These are phyloP conservation scores for Wallemia hederae DNA, from an alignment of 1,284 basidiomycete species.

Conservation along the genomic window DNA sequence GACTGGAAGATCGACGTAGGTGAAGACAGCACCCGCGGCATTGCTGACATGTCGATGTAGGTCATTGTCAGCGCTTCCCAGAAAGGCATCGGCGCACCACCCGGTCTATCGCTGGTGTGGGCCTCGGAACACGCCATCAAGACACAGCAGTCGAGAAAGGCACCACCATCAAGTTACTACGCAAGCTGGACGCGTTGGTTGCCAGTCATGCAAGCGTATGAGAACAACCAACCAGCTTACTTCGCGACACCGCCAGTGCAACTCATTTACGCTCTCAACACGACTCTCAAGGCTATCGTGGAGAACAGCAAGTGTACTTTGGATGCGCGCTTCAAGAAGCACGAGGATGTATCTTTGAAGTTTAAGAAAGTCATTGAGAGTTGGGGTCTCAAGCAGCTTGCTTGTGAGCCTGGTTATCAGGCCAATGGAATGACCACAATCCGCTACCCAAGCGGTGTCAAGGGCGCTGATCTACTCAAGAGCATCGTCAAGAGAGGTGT, in stretches of 20 bases:
- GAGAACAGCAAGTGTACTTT: conserved; percentile 28
- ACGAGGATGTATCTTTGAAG: conserved; percentile 38
- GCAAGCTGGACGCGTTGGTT: conserved; percentile 36
- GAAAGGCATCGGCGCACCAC: conserved; percentile 85
- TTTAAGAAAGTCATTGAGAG: conserved; percentile 39
- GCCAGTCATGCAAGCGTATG: conserved; percentile 76
- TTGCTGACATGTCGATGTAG: background rate
- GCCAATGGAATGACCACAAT: conserved; percentile 77
- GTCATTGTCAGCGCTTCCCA: conserved; percentile 59
- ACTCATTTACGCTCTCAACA: conserved; percentile 65
- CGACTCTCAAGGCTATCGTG: conserved; percentile 44
- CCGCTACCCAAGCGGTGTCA: conserved; percentile 47
- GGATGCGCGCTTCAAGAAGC: conserved; percentile 46
- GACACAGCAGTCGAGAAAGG: conserved; percentile 37
- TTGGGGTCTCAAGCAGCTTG: conserved; percentile 46
- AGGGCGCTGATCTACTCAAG: conserved; percentile 41
- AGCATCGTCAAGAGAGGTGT: conserved; percentile 37
- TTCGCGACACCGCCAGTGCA: conserved; percentile 46
- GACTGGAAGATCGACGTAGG: conserved; percentile 70
- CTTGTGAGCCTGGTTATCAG: conserved; percentile 29
- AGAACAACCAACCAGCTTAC: conserved; percentile 40
- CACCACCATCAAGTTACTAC: conserved; percentile 53
- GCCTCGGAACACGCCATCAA: conserved; percentile 53
- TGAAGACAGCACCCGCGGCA: background rate
- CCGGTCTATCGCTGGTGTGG: conserved; percentile 62